Percentiles rank a stretch among this genome's conserved stretches.
Conservation (phyloP, 1,284 basidiomycete species). For the Cystobasidiaceae sp. region DNA sequence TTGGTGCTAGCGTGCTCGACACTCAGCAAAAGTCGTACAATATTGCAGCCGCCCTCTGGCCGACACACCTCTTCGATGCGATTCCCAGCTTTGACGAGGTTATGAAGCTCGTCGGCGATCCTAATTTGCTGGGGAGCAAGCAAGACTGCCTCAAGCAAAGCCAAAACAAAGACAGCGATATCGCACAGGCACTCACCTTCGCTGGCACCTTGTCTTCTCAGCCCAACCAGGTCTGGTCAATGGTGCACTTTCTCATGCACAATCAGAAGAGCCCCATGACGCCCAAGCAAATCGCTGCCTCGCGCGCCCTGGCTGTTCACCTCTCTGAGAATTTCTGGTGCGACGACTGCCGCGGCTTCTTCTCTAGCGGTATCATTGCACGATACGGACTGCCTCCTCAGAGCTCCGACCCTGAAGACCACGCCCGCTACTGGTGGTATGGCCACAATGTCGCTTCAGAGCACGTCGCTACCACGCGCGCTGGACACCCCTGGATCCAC, state of each 20-base stretch:
- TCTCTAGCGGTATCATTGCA: neutral
- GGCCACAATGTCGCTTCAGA: neutral
- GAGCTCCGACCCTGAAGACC: neutral
- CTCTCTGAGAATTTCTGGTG: neutral
- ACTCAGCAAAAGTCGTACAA: neutral
- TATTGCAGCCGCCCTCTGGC: neutral
- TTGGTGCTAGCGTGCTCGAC: neutral
- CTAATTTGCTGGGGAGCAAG: neutral
- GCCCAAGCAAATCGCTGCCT: neutral
- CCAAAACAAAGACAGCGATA: neutral
- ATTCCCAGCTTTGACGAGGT: neutral
- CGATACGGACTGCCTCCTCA: neutral
- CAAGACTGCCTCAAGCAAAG: neutral
- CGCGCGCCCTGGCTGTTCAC: neutral
- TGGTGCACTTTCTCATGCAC: neutral
- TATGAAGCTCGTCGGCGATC: neutral
- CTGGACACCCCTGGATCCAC: neutral
- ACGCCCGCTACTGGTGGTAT: neutral
- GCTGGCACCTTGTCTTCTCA: neutral
- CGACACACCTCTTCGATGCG: neutral
- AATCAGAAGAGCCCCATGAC: neutral
- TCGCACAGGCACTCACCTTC: neutral
- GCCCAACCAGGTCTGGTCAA: neutral
- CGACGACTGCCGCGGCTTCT: neutral
- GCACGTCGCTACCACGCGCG: neutral